These are phyloP conservation scores for Alternaria brassicae DNA, from an alignment of 2,329 filamentous ascomycete genomes.

Conservation along the genomic window DNA sequence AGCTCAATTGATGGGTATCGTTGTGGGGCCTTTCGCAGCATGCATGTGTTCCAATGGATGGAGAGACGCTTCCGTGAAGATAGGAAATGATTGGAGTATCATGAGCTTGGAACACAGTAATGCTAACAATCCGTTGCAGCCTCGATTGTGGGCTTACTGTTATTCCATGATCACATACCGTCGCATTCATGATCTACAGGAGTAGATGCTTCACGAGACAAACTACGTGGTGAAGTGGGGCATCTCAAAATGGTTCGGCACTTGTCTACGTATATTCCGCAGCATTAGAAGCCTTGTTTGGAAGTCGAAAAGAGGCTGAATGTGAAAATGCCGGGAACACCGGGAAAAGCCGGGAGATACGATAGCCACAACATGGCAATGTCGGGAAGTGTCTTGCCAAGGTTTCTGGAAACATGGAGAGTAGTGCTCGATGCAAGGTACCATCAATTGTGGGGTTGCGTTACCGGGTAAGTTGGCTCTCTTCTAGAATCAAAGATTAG, in stretches of 20 bases:
- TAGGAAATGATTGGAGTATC: neutral
- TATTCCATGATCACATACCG: neutral
- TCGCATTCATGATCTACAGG: conserved; percentile 1
- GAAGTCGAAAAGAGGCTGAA: conserved; percentile 19
- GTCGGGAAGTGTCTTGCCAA: neutral
- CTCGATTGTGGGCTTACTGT: neutral
- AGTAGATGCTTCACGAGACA: neutral
- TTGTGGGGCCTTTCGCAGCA: conserved; percentile 19
- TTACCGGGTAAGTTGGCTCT: conserved; percentile 10
- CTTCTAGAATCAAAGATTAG: neutral
- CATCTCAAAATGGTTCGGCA: conserved; percentile 8
- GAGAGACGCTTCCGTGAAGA: neutral
- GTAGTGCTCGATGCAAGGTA: conserved; percentile 8
- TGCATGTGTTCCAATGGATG: neutral
- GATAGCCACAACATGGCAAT: neutral
- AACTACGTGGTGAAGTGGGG: conserved; percentile 32
- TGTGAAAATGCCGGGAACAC: conserved; percentile 12
- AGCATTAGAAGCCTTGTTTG: conserved; percentile 9
- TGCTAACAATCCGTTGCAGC: neutral
- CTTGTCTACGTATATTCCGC: conserved; percentile 15
- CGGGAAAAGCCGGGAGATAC: neutral
- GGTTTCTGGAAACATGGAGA: neutral
- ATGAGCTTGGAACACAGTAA: neutral
- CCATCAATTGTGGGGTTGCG: neutral
- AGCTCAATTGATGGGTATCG: conserved; percentile 2